phyloP scores from a whole-genome alignment of 352 stramenopile genomes.

The Globisporangium radiosum region DNA sequence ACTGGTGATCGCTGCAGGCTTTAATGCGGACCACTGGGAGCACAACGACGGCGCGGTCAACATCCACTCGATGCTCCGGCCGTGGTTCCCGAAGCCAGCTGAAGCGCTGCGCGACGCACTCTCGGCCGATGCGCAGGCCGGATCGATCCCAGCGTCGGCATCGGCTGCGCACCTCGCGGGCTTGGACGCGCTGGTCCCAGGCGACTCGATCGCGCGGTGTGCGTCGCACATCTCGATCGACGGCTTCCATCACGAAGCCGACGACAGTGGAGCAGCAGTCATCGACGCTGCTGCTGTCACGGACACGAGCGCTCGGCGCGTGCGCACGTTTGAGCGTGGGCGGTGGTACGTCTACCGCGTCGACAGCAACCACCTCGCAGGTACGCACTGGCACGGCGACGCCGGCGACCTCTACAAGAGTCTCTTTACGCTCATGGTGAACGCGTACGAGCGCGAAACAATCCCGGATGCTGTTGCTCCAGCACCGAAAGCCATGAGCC shows the following conservation, averaged over 20 bases:
- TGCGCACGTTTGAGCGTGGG: constrained; percentile 39
- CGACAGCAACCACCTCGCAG: constrained; percentile 65
- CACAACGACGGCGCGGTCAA: constrained; percentile 77
- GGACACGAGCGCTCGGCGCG: constrained; percentile 3
- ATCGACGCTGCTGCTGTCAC: background rate
- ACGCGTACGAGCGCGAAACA: constrained; percentile 44
- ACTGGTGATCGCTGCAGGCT: constrained; percentile 18
- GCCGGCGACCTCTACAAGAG: constrained; percentile 57
- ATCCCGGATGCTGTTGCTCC: background rate
- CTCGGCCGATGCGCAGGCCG: constrained; percentile 15
- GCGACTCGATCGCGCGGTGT: constrained; percentile 25
- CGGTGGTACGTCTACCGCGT: constrained; percentile 80
- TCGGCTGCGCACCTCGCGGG: constrained; percentile 30
- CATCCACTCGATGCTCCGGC: constrained; percentile 59
- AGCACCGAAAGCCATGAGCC: background rate
- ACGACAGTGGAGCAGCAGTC: constrained; percentile 10
- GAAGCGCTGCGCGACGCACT: constrained; percentile 21
- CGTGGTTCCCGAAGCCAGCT: constrained; percentile 53
- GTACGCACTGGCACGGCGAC: constrained; percentile 63
- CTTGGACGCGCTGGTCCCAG: background rate
- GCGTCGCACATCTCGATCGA: constrained; percentile 75
- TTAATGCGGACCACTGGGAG: constrained; percentile 49
- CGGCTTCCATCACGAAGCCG: constrained; percentile 36
- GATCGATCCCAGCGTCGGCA: constrained; percentile 29
- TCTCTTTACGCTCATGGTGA: constrained; percentile 59